Conservation (phyloP, 306 rosid genomes). For the Begonia masoniana region DNA sequence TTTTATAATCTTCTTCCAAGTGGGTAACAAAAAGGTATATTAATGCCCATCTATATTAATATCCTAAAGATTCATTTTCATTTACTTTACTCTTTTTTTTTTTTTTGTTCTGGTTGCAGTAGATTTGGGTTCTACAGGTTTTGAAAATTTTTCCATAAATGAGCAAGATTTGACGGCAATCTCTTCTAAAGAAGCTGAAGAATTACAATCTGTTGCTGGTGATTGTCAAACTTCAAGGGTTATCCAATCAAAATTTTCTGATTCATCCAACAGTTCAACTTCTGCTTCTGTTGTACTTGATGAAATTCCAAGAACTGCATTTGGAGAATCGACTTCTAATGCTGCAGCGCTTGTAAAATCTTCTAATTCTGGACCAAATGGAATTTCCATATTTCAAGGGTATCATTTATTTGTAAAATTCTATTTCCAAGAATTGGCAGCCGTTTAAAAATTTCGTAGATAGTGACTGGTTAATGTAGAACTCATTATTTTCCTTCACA, state of each 20-base stretch:
- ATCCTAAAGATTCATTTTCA: no score
- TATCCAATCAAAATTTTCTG: constrained; percentile 17
- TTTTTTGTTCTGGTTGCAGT: constrained; percentile 28
- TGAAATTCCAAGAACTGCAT: constrained; percentile 19
- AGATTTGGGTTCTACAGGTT: constrained; percentile 32
- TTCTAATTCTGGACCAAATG: constrained; percentile 28
- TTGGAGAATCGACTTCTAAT: constrained; percentile 21
- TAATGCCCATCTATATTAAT: no score
- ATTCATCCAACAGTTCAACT: constrained; percentile 26
- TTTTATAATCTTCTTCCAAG: no score
- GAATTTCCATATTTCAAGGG: constrained; percentile 83
- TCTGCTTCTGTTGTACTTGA: constrained; percentile 18
- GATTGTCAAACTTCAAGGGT: constrained; percentile 23
- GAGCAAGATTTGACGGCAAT: constrained; percentile 29
- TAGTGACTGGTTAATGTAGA: no score
- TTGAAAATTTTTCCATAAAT: constrained; percentile 17
- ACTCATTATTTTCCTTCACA: no score
- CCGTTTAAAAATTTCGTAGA: no score
- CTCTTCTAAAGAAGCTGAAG: constrained; percentile 25
- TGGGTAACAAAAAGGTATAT: no score
- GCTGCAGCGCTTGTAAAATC: constrained; percentile 24
- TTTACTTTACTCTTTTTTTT: no score
- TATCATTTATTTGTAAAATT: constrained; percentile 26
- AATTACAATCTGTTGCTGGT: constrained; percentile 19
- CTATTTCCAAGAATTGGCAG: background rate